These are phyloP conservation scores for Ceratobasidium sp. DNA, from an alignment of 1,284 basidiomycete genomes.

Conservation along the genomic window DNA sequence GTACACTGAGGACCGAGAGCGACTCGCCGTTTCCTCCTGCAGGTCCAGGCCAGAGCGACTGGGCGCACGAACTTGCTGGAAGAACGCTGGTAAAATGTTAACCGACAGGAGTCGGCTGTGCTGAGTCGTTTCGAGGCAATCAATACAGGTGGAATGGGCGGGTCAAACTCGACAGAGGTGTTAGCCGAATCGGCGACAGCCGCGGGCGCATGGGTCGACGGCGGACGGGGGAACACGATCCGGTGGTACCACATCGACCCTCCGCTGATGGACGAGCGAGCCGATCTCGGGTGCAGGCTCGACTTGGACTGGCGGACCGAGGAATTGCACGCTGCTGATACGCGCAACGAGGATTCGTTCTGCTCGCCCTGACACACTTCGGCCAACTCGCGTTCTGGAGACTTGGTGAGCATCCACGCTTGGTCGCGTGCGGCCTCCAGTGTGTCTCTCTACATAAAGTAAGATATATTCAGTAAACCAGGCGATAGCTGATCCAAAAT, in stretches of 20 bases:
- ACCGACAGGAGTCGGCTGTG: conserved; percentile 21
- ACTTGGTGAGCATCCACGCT: conserved; percentile 78
- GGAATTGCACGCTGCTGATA: conserved; percentile 72
- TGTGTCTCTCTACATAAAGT: conserved; percentile 61
- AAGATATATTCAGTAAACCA: too few relatives aligned
- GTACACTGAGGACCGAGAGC: conserved; percentile 40
- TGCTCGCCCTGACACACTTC: conserved; percentile 63
- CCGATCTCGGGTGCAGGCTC: conserved; percentile 69
- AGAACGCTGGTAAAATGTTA: conserved; percentile 25
- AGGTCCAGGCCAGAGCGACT: background rate
- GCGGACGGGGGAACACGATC: conserved; percentile 47
- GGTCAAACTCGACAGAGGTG: conserved; percentile 61
- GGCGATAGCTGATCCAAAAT: background rate
- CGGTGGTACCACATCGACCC: conserved; percentile 41
- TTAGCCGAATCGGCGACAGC: conserved; percentile 52
- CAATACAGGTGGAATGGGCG: conserved; percentile 72
- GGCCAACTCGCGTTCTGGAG: conserved; percentile 74
- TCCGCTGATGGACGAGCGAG: conserved; percentile 58
- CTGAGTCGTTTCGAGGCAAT: conserved; percentile 24
- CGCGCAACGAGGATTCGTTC: conserved; percentile 57
- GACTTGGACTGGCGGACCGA: conserved; percentile 74
- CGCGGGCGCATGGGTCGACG: conserved; percentile 53
- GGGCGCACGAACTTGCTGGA: conserved; percentile 9
- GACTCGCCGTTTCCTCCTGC: conserved; percentile 1
- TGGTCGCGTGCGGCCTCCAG: conserved; percentile 79